Evolutionary conservation across 208 protist species (phyloP).

Genomic region (Naegleria fowleri): DNA sequence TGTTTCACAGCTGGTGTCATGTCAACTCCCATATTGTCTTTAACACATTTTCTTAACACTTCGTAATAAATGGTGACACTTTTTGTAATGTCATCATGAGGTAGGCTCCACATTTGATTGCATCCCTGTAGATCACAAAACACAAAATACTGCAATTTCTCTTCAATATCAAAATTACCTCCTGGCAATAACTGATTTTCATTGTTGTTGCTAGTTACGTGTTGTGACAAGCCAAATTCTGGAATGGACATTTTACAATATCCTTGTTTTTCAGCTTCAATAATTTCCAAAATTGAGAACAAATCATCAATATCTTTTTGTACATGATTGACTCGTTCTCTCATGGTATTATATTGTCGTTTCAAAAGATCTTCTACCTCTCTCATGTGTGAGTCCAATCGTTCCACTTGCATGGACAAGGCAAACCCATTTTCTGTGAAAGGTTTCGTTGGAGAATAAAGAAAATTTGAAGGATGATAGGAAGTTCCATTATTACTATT

Average conservation of each 20-base stretch:
- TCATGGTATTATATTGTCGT: not conserved
- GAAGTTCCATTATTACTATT: no score
- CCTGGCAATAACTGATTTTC: no score
- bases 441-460: not conserved
- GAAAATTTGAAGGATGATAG: not conserved
- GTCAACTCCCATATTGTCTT: not conserved
- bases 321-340: not conserved
- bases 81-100: not conserved
- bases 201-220: not conserved
- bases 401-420: not conserved
- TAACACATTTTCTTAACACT: not conserved
- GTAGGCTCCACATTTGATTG: not conserved
- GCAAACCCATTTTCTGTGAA: not conserved
- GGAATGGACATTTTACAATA: slow-evolving; percentile 3
- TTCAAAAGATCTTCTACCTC: not conserved
- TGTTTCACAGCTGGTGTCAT: not conserved
- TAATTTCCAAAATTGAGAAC: not conserved
- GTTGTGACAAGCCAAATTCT: not conserved
- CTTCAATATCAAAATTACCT: not conserved
- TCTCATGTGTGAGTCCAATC: not conserved
- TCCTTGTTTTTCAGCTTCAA: not conserved
- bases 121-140: not conserved
- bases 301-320: not conserved
- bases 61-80: not conserved
- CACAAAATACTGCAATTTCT: not conserved